A percentile compares a stretch with the other conserved stretches of the same genome.
phyloP scores from a whole-genome alignment of 1,284 basidiomycete species.

The Heterobasidion parviporum region DNA sequence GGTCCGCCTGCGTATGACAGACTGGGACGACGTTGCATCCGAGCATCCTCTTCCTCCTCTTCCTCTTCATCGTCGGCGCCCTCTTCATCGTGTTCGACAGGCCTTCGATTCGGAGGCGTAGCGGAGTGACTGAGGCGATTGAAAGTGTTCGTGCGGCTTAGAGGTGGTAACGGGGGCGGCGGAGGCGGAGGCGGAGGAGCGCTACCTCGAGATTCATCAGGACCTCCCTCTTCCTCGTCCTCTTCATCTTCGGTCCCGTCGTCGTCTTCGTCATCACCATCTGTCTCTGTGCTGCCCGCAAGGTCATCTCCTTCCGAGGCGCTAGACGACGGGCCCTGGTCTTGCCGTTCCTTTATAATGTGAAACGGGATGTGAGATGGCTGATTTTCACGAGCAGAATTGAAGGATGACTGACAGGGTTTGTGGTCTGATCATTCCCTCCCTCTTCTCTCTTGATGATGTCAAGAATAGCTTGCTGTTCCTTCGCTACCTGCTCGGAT shows the following conservation, averaged over 20 bases:
- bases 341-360: neutral
- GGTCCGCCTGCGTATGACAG: conserved; percentile 1
- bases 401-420: neutral
- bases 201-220: neutral
- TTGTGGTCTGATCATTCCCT: neutral
- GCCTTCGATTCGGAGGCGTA: neutral
- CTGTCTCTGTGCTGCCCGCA: neutral
- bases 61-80: conserved; percentile 1
- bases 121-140: neutral
- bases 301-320: neutral
- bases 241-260: conserved; percentile 5
- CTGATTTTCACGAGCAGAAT: neutral
- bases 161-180: neutral
- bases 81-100: neutral
- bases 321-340: neutral
- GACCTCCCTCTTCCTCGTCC: neutral
- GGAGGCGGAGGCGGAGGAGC: neutral
- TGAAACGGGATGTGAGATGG: neutral
- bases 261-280: neutral
- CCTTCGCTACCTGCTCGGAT: conserved; percentile 8
- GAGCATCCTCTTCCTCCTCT: neutral
- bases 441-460: conserved; percentile 6
- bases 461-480: conserved; percentile 13
- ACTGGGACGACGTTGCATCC: conserved; percentile 1
- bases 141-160: neutral